Percentiles rank a stretch among this genome's conserved stretches.
Evolutionary conservation across 2,329 filamentous ascomycete genomes (phyloP).

Genomic region (Tympanopsis confertula): DNA sequence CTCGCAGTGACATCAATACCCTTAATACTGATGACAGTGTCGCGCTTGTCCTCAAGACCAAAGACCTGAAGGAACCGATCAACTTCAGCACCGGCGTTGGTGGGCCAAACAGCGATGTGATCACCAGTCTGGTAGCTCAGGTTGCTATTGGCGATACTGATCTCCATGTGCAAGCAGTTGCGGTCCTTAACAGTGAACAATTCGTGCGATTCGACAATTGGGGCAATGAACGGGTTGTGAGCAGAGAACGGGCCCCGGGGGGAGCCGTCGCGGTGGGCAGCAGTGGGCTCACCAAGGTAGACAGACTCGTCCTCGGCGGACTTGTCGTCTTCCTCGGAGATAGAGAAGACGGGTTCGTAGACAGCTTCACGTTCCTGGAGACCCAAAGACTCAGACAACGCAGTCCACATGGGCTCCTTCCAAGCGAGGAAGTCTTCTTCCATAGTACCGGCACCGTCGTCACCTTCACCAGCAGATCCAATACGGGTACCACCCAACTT

Average conservation of each 20-base stretch:
- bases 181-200: conserved; percentile 11
- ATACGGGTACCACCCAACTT: conserved; percentile 14
- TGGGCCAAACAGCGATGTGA: conserved; percentile 24
- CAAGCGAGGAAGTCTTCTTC: conserved; percentile 23
- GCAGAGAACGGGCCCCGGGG: conserved; percentile 6
- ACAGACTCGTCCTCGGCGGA: conserved; percentile 6
- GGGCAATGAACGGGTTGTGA: conserved; percentile 6
- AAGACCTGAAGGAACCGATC: conserved; percentile 15
- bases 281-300: conserved; percentile 10
- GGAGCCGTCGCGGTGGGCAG: not conserved
- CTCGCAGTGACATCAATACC: conserved; percentile 33
- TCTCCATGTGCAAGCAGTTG: conserved; percentile 23
- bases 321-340: conserved; percentile 8
- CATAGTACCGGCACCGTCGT: conserved; percentile 17
- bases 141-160: conserved; percentile 17
- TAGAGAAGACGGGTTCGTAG: conserved; percentile 10
- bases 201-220: conserved; percentile 8
- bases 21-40: conserved; percentile 11
- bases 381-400: conserved; percentile 7
- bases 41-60: conserved; percentile 10
- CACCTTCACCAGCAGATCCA: conserved; percentile 14
- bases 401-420: conserved; percentile 16
- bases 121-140: conserved; percentile 26
- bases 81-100: conserved; percentile 22
- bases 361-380: conserved; percentile 10